Evolutionary conservation across 1,284 basidiomycete genomes (phyloP).

Genomic region (Tausonia pullulans): DNA sequence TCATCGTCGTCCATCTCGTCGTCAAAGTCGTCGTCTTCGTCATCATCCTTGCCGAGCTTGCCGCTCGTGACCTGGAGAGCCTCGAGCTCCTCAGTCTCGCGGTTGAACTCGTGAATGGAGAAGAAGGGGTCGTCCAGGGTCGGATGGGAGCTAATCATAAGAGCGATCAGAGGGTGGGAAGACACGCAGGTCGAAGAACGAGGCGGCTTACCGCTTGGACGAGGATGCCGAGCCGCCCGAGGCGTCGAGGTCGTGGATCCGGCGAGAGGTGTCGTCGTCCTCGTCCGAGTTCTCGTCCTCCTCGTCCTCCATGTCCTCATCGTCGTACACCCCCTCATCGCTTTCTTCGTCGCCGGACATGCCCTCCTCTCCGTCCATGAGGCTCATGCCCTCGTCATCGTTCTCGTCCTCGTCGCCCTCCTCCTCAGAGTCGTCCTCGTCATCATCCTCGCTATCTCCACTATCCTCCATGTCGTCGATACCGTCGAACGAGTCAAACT

Average conservation of each 20-base stretch:
- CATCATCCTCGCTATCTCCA: conserved; percentile 19
- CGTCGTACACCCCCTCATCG: conserved; percentile 24
- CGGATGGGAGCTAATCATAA: conserved; percentile 33
- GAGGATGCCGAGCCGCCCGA: conserved; percentile 1
- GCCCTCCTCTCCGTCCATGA: neutral
- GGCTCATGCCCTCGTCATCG: neutral
- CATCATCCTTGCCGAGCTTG: conserved; percentile 42
- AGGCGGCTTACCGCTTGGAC: neutral
- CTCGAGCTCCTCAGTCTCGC: conserved; percentile 70
- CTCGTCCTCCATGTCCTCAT: conserved; percentile 26
- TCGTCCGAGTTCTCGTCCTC: conserved; percentile 25
- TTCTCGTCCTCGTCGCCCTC: conserved; percentile 20
- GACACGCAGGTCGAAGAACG: neutral
- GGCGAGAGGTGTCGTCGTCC: conserved; percentile 12
- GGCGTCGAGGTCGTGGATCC: conserved; percentile 13
- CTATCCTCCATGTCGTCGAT: conserved; percentile 45
- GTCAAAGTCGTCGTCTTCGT: conserved; percentile 39
- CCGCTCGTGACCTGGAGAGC: conserved; percentile 52
- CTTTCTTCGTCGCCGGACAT: neutral
- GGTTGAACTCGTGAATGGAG: conserved; percentile 77
- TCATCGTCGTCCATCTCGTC: conserved; percentile 40
- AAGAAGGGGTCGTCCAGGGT: conserved; percentile 92
- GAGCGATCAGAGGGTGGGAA: neutral
- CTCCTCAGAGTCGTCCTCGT: conserved; percentile 38
- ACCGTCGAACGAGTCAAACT: conserved; percentile 36